Conservation (phyloP, 2,329 filamentous ascomycete genomes). For the Botrytis hyacinthi region DNA sequence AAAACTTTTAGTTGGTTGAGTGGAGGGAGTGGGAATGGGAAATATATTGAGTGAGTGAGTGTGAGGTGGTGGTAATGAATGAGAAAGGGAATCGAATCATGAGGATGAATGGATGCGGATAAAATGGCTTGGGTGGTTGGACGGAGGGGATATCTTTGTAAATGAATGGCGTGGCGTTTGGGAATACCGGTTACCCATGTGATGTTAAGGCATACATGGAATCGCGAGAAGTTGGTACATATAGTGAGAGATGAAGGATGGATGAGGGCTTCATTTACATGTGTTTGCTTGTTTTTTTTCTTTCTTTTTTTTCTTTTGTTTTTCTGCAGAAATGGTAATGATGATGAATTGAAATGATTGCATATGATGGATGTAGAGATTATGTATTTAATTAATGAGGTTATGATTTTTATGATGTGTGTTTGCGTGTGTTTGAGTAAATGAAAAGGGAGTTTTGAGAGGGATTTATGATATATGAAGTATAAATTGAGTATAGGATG, state of each 20-base stretch:
- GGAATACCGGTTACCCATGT: not conserved
- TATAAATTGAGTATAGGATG: not conserved
- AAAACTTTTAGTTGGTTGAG: constrained; percentile 22
- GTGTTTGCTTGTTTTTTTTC: not conserved
- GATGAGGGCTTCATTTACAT: not conserved
- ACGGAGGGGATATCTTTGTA: not conserved
- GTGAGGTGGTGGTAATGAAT: not conserved
- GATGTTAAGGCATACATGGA: not conserved
- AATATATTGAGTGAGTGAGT: constrained; percentile 18
- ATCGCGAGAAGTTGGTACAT: not conserved
- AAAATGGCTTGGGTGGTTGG: constrained; percentile 3
- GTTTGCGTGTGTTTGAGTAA: not conserved
- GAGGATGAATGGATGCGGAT: not conserved
- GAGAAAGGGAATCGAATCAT: not conserved
- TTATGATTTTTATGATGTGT: not conserved
- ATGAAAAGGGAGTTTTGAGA: not conserved
- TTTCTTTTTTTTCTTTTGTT: not conserved
- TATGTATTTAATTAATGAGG: not conserved
- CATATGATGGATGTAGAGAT: not conserved
- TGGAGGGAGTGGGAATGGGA: constrained; percentile 16
- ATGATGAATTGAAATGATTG: not conserved
- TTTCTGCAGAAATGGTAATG: not conserved
- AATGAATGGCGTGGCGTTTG: constrained; percentile 4
- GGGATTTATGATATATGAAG: no score
- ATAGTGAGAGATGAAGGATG: not conserved